These are phyloP conservation scores for Trifolium repens DNA, from an alignment of 306 rosid genomes.

Conservation along the genomic window DNA sequence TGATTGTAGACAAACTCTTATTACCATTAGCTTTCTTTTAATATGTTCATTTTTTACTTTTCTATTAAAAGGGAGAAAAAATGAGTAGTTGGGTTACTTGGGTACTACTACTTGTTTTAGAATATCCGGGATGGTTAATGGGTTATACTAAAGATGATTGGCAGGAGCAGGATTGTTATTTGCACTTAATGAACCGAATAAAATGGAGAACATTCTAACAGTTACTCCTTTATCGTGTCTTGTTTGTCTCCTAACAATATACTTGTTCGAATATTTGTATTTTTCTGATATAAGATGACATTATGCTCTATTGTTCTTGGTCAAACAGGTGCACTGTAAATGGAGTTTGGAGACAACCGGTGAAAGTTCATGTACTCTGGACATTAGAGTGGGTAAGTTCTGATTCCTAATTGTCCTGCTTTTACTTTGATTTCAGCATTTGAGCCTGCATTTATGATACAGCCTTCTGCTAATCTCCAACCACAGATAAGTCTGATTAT, in stretches of 20 bases:
- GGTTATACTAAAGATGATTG: constrained; percentile 12
- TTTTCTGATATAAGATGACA: constrained; percentile 29
- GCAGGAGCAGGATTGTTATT: constrained; percentile 20
- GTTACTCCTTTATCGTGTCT: constrained; percentile 4
- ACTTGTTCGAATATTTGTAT: constrained; percentile 26
- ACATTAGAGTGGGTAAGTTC: constrained; percentile 86
- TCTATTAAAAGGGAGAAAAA: constrained; percentile 26
- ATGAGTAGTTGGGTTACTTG: not conserved
- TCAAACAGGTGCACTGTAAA: constrained; percentile 80
- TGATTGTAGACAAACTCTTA: constrained; percentile 14
- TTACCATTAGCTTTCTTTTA: constrained; percentile 7
- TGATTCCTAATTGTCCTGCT: constrained; percentile 37
- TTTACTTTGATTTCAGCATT: constrained; percentile 12
- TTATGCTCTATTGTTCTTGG: constrained; percentile 35
- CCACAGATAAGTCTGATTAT: constrained; percentile 17
- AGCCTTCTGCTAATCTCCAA: constrained; percentile 24
- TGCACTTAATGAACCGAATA: not conserved
- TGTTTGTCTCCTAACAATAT: constrained; percentile 7
- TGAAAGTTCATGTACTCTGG: constrained; percentile 71
- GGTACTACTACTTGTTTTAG: constrained; percentile 10
- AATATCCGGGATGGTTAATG: constrained; percentile 9
- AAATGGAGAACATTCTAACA: constrained; percentile 21
- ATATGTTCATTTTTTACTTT: constrained; percentile 11
- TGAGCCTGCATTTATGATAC: constrained; percentile 18
- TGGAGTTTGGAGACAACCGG: constrained; percentile 68